Evolutionary conservation across 139 green algal species (phyloP), one percentile per base, ranked within the genome.

Genomic region (Marvania coccoides): DNA sequence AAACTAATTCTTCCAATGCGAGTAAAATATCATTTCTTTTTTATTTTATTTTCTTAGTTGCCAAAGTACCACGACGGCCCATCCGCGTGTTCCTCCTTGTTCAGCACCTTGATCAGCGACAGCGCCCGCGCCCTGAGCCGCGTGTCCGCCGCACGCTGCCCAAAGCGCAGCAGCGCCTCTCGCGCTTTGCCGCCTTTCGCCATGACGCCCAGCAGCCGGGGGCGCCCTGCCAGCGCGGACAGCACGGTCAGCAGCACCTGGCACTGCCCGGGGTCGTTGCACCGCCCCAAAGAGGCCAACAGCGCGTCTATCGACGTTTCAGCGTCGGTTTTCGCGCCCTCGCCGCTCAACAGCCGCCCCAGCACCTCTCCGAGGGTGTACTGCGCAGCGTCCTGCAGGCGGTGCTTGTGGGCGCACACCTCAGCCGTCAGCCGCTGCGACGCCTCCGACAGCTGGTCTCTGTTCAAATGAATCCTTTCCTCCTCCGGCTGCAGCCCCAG

Each of bases 221-320:
- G 15, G n/a, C 37, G 45, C n/a, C 42, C 65, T 1, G 72, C 65
- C 26, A 79, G 34, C 51, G 58, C 73, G 70, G 64, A 74, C 39
- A 79, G 65, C 47, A 79, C 51, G 2, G 72, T 74, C 3, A 79
- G 53, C 36, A 74, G 45, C 29, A 65, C 42, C 34, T 78, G 64
- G 46, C 65, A 65, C 58, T 78, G 71, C 4, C 28, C 58, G 5
- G 56, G 33, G 29, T 42, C 15, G 45, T 12, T 53, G 47, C 55
- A 47, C 47, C 54, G 39, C 0, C 39, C 31, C 56, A 77, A 67
- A 24, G 72, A 36, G 24, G 28, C 40, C 3, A 24, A 10, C 23
- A 73, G 29, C 29, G 48, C 23, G 8, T 40, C 13, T n/a, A n/a
- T n/a, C n/a, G n/a, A n/a, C 29, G 55, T 31, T 5, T 57, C 34